Evolutionary conservation across 2,329 filamentous ascomycete genomes (phyloP), one percentile per base, ranked within the genome.

Genomic region (Microcyclosporella mali): DNA sequence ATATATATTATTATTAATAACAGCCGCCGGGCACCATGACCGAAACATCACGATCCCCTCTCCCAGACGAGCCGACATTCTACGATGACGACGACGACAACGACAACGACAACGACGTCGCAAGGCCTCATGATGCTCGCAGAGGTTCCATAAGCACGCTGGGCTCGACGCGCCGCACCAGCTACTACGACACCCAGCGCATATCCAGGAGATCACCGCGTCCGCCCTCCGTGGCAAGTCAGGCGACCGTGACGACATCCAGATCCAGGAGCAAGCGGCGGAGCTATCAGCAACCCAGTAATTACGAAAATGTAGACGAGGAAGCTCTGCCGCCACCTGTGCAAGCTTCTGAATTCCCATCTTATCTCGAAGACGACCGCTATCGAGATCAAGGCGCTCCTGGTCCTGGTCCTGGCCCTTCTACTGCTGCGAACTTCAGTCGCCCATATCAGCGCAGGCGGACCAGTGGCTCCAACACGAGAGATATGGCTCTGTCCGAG

Each of bases 111-210:
- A 45, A 45, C n/a, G 29, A 35, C 10, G 39, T 34, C 25, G 16
- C 11, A 7, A 32, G 21, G 9, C 18, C 34, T 17, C 35, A 33
- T 14, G 15, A 21, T 12, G 28, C 12, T 21, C 43, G 43, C 19
- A 33, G 41, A 21, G 32, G 21, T 14, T 54, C 54, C 2, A 50
- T 51, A 11, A 51, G 48, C 33, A 53, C 52, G 7, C 19, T 40
- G 7, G 35, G 35, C 12, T 45, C 37, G 27, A 42, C 34, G 17
- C 47, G 45, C 21, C 45, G 56, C 32, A 45, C 56, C 28, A 56
- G 49, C 33, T 44, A 55, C 34, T 57, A 52, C 36, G 55, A 52
- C 21, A 30, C 50, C 12, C 58, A 55, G 27, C 51, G 57, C 28
- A 47, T 37, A 2, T 49, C 44, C 15, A 40, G 35, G 7, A 28